Percentiles rank a stretch among this genome's conserved stretches.
Conservation (phyloP, 176 grass and related monocot genomes). For the Secale cereale region DNA sequence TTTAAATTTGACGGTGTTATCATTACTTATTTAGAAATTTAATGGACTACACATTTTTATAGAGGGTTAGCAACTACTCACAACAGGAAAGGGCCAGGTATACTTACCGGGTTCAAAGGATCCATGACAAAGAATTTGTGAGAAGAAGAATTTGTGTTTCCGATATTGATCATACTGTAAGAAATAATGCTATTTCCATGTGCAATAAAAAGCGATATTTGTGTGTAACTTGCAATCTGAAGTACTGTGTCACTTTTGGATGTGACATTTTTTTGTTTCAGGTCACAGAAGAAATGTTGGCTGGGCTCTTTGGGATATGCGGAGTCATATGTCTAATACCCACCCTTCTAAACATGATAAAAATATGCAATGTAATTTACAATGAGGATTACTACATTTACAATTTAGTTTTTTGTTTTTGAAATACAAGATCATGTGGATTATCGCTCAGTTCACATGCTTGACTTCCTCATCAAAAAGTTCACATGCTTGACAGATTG, state of each 20-base stretch:
- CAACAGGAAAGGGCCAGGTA: not conserved
- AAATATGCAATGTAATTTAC: too few species aligned
- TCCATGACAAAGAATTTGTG: not conserved
- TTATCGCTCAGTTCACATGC: too few species aligned
- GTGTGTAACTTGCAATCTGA: not conserved
- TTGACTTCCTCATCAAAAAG: too few species aligned
- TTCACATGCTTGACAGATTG: not conserved
- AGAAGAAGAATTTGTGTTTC: not conserved
- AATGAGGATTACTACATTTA: not conserved
- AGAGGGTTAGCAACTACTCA: not conserved
- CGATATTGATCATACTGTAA: not conserved
- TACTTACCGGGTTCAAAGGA: not conserved
- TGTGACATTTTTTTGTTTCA: not conserved
- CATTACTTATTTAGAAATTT: not conserved
- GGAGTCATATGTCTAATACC: not conserved
- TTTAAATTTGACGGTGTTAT: not conserved
- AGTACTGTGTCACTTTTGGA: not conserved
- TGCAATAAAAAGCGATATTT: not conserved
- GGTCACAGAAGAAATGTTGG: not conserved
- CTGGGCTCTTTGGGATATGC: not conserved
- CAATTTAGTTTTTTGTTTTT: too few species aligned
- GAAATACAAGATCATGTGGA: too few species aligned
- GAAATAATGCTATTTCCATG: not conserved
- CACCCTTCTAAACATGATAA: not conserved
- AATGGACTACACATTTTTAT: not conserved